These are phyloP conservation scores for Pestalotiopsis sp. DNA, from an alignment of 2,329 filamentous ascomycete species.

Conservation along the genomic window DNA sequence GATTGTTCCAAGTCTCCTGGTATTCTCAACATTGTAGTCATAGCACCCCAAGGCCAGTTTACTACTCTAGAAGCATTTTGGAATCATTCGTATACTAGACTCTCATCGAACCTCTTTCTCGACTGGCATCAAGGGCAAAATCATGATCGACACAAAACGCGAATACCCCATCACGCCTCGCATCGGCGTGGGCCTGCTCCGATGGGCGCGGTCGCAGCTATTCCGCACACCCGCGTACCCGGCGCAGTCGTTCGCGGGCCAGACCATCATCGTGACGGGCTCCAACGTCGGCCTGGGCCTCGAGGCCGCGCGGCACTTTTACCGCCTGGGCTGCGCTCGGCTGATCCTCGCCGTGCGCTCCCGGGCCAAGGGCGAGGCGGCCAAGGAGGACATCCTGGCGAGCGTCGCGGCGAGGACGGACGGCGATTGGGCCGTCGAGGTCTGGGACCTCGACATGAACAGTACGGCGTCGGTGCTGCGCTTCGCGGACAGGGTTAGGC, in stretches of 20 bases:
- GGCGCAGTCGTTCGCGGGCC: slow-evolving; percentile 24
- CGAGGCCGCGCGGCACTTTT: slow-evolving; percentile 35
- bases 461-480: slow-evolving; percentile 46
- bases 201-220: slow-evolving; percentile 8
- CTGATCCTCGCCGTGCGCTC: slow-evolving; percentile 40
- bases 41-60: too few species aligned
- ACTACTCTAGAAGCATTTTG: neutral
- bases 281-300: slow-evolving; percentile 36
- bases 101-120: neutral
- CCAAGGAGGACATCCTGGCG: slow-evolving; percentile 38
- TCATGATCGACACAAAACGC: neutral
- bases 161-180: neutral
- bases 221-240: slow-evolving; percentile 23
- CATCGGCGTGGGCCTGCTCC: neutral
- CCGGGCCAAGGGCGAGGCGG: slow-evolving; percentile 35
- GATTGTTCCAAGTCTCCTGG: too few species aligned
- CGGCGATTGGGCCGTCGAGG: slow-evolving; percentile 35
- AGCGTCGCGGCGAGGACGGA: slow-evolving; percentile 23
- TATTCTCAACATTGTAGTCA: too few species aligned
- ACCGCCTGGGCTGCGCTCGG: slow-evolving; percentile 16
- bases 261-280: slow-evolving; percentile 37
- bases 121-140: neutral
- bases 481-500: slow-evolving; percentile 41
- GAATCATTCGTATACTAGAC: neutral
- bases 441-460: slow-evolving; percentile 55